Base-by-base conservation (phyloP, 1,284 basidiomycete genomes). In the Trichosporon sp. region DNA sequence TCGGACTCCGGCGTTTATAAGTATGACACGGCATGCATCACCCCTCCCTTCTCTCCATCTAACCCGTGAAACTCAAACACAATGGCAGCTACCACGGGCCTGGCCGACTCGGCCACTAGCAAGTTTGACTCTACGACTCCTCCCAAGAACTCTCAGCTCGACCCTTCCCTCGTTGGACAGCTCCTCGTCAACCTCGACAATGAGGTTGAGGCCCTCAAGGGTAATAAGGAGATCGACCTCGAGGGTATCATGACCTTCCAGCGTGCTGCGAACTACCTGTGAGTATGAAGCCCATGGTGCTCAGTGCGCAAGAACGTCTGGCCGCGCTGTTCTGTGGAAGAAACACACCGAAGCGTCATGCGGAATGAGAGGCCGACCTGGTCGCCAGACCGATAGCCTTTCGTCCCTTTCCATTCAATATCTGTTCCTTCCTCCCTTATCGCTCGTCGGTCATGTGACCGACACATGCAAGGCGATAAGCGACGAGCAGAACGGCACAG, bases 211-310 rank as follows among this genome's bases (percentile, higher is more conserved):
- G 61, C 74, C 14, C 67, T 80, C 68, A 76, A 76, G 73, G 66
- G 68, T 32, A 65, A 70, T 26, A 69, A 68, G 2, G 70, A 76
- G 40, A 8, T 67, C 35, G 84, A 86, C 73, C 73, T 86, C 51
- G 81, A 84, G 65, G 79, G 79, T 4, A 74, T 86, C 32, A 70
- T 83, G n/a, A 77, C 77, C 31, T 85, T 80, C 76, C 85, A 86
- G 79, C 73, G 84, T 19, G 77, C 82, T 4, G 79, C 79, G 31
- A 81, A 82, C 76, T 83, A 81, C 70, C 75, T 82, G 78, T 84
- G 69, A 71, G 83, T 79, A 4, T 11, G n/a, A 16, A 43, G 19
- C n/a, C 8, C 2, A 12, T 26, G 26, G 26, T 26, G 46, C 31
- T 14, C 10, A 31, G 54, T 21, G 7, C 43, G 8, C 19, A 2